Evolutionary conservation across 2,329 filamentous ascomycete genomes (phyloP), one percentile per base, ranked within the genome.

Genomic region (Sclerotinia minor): DNA sequence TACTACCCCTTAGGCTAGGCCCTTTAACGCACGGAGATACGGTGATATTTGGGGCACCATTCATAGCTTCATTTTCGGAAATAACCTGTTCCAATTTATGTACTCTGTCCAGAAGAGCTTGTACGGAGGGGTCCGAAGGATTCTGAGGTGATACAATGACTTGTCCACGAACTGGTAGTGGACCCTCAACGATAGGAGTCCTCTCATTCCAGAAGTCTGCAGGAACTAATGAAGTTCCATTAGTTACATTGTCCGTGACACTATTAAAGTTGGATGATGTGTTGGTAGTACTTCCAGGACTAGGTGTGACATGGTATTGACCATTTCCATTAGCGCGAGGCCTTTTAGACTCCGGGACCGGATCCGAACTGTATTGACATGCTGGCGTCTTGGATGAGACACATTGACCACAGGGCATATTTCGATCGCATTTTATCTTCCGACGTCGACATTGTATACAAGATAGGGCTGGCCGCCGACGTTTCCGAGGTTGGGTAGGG

Each of bases 371-470:
- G 57, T 68, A 68, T 45, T 50, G 38, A 21, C 67, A 68, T 29
- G 47, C 52, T 38, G 60, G 21, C 38, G 53, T 53, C 29, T 65
- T 68, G 11, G 67, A 65, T 17, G 49, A 49, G n/a, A 53, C 41
- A 32, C 67, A 68, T 60, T 68, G 67, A 26, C 53, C 61, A 45
- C 67, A 68, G 17, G 67, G 67, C 41, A 38, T 59, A 21, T 53
- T 68, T 59, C 61, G 53, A 59, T 68, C 67, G n/a, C 67, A 68
- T 59, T 65, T 68, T n/a, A 68, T 59, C 47, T 68, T 68, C n/a
- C 67, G 61, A n/a, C 61, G 61, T 24, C 81, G 76, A 72, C 81
- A 83, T 69, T 79, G 76, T 49, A 79, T 69, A 68, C 81, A 82
- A 0, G 81, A 81, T 35, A 81, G 69, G 5, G 80, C 79, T 44